Conservation (phyloP, 2,329 filamentous ascomycete genomes). For the Epichloe coenophiala region DNA sequence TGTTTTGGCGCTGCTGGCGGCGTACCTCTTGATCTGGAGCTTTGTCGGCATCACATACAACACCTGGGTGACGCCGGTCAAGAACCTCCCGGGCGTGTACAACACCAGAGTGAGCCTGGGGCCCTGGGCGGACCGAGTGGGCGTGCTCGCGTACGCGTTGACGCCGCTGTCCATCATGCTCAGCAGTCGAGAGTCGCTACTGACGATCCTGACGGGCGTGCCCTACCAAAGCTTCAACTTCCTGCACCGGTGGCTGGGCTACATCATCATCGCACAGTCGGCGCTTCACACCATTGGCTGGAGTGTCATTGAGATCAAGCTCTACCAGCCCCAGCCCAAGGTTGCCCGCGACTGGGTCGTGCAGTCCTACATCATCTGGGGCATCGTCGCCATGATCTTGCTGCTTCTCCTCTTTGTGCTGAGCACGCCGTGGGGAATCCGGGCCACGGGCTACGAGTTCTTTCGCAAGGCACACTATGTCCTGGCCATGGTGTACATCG, state of each 20-base stretch:
- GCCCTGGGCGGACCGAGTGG: slow-evolving; percentile 57
- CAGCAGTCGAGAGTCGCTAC: slow-evolving; percentile 53
- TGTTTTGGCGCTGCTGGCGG: slow-evolving; percentile 41
- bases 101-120: slow-evolving; percentile 55
- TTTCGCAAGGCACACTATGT: slow-evolving; percentile 65
- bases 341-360: slow-evolving; percentile 42
- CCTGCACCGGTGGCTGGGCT: slow-evolving; percentile 62
- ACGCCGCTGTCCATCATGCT: slow-evolving; percentile 58
- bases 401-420: slow-evolving; percentile 47
- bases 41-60: slow-evolving; percentile 57
- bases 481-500: slow-evolving; percentile 60
- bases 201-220: slow-evolving; percentile 57
- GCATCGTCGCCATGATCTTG: slow-evolving; percentile 53
- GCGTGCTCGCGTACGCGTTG: slow-evolving; percentile 58
- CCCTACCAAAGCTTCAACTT: slow-evolving; percentile 71
- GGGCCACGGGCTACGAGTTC: slow-evolving; percentile 59
- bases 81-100: slow-evolving; percentile 36
- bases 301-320: slow-evolving; percentile 49
- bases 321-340: slow-evolving; percentile 60
- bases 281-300: slow-evolving; percentile 58
- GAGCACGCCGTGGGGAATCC: slow-evolving; percentile 43
- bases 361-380: slow-evolving; percentile 60
- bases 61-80: slow-evolving; percentile 57
- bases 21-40: slow-evolving; percentile 53
- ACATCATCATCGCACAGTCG: slow-evolving; percentile 57